Evolutionary conservation across 176 grass and related monocot species (phyloP), one percentile per base, ranked within the genome.

Genomic region (Aegilops tauschii): DNA sequence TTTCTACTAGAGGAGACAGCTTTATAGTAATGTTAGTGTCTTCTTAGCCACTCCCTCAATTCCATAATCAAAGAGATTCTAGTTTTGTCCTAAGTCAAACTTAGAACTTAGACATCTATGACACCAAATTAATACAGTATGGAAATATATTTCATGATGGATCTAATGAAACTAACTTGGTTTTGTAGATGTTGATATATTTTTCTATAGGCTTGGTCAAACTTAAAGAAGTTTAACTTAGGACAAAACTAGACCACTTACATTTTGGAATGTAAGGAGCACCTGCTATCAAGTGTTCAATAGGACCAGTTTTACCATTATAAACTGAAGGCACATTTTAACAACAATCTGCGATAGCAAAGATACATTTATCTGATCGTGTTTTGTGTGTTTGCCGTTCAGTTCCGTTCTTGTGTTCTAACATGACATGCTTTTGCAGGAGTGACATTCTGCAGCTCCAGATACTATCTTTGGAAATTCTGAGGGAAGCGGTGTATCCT

Each of bases 401-500:
- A 61, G n/a, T 84, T 80, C 84, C 28, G 20, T 71, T 79, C 45
- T 74, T 80, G 8, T 92, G 54, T 66, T 82, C 63, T 87, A 50
- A 92, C 37, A 64, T 84, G 65, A 18, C 81, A 83, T 80, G 73
- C 35, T 90, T 95, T 87, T 89, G 63, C 93, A 98, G 96, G 91
- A 84, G 87, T 91, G 90, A 84, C 82, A 91, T 98, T 89, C 88
- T 98, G 50, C 90, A 91, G 66, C 93, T 98, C 49, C 96, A 98
- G 90, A 91, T 90, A 90, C 84, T 98, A 62, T 98, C 90, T 72
- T 86, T 98, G 92, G 96, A 96, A 96, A 93, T 98, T 68, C 69
- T 98, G 68, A 88, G 92, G 90, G 96, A 98, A 72, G 94, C 96
- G n/a, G 82, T 86, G 96, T 98, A 98, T 98, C 96, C 92, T 91